Evolutionary conservation across 2,329 filamentous ascomycete species (phyloP), one percentile per base, ranked within the genome.

Genomic region (Zymoseptoria ardabiliae): DNA sequence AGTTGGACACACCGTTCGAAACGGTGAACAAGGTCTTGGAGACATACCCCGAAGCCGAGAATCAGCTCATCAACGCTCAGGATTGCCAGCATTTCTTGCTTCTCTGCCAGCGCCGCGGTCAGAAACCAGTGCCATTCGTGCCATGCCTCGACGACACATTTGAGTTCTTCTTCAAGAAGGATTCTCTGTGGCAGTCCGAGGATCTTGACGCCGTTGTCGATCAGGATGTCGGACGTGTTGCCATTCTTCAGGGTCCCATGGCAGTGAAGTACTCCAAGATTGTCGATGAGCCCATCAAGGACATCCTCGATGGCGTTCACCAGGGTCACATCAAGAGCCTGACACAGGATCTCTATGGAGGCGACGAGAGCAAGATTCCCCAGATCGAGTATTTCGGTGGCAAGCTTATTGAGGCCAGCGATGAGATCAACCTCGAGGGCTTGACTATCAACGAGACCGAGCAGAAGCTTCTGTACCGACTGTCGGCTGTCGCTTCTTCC

Each of bases 81-180:
- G 94, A 99, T 78, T 91, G 96, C 9, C 94, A 99, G 77, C 89
- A 97, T 77, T 97, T 99, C 82, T 77, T 99, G 57, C 82, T 96
- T 35, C 86, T 99, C 50, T 97, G 92, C 81, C 87, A 94, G 77
- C 87, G 91, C 45, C 90, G 89, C 53, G 88, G 88, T 49, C 94
- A 99, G 80, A 99, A 99, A 82, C 94, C 94, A 2, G 90, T 95
- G 25, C 94, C 93, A 0, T 99, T 99, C 73, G 92, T 99, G 28
- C 94, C 94, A 4, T 82, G 89, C n/a, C 82, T 99, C 21, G 94
- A 99, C 69, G 91, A 96, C 64, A 96, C 93, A 73, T 99, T 99
- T 67, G 94, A 99, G 73, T 96, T 95, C 78, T 99, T 91, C 81
- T 99, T 99, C 87, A 99, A 99, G 86, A 99, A 99, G 81, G 94